These are phyloP conservation scores for Pseudisothecium myosuroides DNA, from an alignment of 225 moss, liverwort and hornwort species.

Conservation along the genomic window DNA sequence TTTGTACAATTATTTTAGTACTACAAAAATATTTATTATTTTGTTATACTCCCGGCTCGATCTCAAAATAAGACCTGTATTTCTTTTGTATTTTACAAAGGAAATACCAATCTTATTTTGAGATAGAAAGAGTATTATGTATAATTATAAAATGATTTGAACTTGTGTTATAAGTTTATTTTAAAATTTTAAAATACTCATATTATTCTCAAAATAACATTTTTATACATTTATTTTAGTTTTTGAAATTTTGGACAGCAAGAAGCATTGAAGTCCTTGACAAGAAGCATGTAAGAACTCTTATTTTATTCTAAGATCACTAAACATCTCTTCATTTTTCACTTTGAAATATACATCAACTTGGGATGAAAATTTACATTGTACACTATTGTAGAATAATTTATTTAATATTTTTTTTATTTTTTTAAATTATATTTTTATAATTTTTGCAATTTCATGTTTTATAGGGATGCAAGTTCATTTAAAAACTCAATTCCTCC, in stretches of 20 bases:
- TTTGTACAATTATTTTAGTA: neutral
- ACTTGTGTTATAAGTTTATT: fast-evolving
- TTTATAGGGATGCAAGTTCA: neutral
- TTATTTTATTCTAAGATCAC: neutral
- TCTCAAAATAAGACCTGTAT: too few species aligned
- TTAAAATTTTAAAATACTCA: neutral
- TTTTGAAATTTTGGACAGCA: neutral
- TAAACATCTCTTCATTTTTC: too few species aligned
- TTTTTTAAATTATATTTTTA: too few species aligned
- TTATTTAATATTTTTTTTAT: too few species aligned
- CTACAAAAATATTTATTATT: neutral
- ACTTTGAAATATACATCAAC: neutral
- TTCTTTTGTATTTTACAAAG: too few species aligned
- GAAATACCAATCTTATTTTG: too few species aligned
- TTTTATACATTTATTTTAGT: neutral
- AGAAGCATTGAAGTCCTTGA: neutral
- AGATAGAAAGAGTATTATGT: too few species aligned
- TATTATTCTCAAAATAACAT: neutral
- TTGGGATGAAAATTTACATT: neutral
- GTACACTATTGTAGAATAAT: too few species aligned
- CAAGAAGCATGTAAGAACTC: neutral
- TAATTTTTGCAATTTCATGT: neutral
- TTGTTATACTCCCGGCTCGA: too few species aligned
- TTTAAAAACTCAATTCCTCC: neutral
- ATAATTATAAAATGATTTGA: neutral